Evolutionary conservation across 202 grass and related monocot species (phyloP), one percentile per base, ranked within the genome.

Genomic region (Alloteropsis angusta): DNA sequence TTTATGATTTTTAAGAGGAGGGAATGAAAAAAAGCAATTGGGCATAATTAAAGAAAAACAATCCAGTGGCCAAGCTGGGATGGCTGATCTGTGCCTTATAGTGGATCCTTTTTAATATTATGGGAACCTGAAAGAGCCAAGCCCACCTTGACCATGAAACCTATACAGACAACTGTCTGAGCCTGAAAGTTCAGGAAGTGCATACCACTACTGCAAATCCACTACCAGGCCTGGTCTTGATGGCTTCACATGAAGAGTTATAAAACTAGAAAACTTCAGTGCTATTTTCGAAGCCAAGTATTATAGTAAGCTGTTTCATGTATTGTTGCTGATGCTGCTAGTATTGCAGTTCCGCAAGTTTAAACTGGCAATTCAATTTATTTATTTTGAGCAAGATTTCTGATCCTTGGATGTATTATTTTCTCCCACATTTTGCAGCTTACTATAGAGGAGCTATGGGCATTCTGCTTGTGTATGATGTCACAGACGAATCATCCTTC

Each of bases 361-460:
- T 64, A 41, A 2, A 19, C 23, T 59, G 7, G 49, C 17, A 7
- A 22, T 64, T 39, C 7, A 77, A 63, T 72, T 72, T 60, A 22
- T 42, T 45, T 22, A 66, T 74, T 49, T 3, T 61, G 47, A 72
- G 64, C 11, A 75, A 76, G 15, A 41, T 73, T 57, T 69, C 37
- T 87, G 58, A 42, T 26, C 72, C 18, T 22, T 28, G 50, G 9
- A 72, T 69, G 52, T 5, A 4, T 56, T 84, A 46, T 72, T 60
- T 22, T 14, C 4, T 52, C 1, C 1, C 19, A 10, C 13, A 17
- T 47, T 62, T 53, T 65, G 16, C 90, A 97, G 93, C 93, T 48
- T 97, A 97, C 79, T 97, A 97, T 55, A 90, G 93, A 86, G 93
- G 93, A 65, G 93, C 93, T 7, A 97, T 97, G 93, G 93, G 93